Conservation (phyloP, 2,329 filamentous ascomycete genomes). For the Alternaria infectoria region DNA sequence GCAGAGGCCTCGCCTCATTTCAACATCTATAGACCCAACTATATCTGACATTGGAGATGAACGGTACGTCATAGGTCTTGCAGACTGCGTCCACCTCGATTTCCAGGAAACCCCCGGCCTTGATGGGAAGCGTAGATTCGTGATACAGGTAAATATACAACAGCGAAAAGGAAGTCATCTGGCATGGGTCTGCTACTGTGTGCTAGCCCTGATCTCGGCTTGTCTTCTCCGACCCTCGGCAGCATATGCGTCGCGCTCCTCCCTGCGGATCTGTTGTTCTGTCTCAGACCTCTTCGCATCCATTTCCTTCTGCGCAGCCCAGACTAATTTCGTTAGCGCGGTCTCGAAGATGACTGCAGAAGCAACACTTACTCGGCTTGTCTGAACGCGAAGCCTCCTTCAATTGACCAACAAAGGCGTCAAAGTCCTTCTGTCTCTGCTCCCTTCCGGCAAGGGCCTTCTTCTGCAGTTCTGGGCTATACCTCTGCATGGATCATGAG, state of each 20-base stretch:
- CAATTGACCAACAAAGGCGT: conserved; percentile 81
- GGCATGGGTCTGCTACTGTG: conserved; percentile 21
- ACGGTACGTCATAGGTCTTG: neutral
- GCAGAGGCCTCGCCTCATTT: neutral
- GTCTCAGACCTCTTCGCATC: conserved; percentile 37
- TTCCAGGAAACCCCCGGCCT: neutral
- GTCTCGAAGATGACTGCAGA: neutral
- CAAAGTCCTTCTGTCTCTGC: conserved; percentile 82
- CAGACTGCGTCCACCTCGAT: neutral
- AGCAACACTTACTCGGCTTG: conserved; percentile 74
- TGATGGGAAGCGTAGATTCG: conserved; percentile 20
- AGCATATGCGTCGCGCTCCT: conserved; percentile 39
- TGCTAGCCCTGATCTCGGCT: conserved; percentile 43
- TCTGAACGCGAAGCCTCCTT: conserved; percentile 91
- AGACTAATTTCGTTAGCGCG: conserved; percentile 37
- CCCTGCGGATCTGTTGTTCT: conserved; percentile 34
- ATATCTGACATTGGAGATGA: neutral
- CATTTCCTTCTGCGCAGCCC: conserved; percentile 44
- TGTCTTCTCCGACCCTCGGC: conserved; percentile 42
- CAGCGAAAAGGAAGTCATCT: conserved; percentile 2
- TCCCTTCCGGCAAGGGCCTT: conserved; percentile 80
- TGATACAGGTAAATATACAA: conserved; percentile 27
- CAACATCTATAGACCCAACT: neutral
- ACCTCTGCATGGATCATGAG: conserved; percentile 60
- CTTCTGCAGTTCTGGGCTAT: conserved; percentile 94